Evolutionary conservation across 306 rosid genomes (phyloP).

Genomic region (Quercus berberidifolia): DNA sequence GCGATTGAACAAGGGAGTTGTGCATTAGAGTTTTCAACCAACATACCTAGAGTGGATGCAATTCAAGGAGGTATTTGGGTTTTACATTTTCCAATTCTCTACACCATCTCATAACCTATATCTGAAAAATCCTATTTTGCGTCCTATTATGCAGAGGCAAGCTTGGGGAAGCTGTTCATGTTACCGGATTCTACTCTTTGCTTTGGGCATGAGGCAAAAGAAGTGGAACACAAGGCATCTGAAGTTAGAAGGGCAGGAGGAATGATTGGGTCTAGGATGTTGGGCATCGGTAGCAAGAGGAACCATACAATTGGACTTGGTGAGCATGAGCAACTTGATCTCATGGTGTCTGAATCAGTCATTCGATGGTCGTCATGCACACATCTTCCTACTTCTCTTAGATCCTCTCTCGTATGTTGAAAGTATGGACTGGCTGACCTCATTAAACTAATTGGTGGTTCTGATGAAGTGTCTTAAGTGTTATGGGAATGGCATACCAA

Average conservation of each 20-base stretch:
- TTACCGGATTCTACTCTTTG: conserved; percentile 47
- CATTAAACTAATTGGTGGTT: conserved; percentile 3
- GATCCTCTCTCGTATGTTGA: conserved; percentile 82
- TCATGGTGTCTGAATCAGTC: conserved; percentile 74
- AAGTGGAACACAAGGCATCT: conserved; percentile 25
- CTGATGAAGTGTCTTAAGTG: conserved; percentile 18
- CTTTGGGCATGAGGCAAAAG: conserved; percentile 29
- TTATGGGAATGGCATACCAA: neutral
- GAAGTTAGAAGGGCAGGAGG: conserved; percentile 56
- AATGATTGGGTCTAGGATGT: conserved; percentile 39
- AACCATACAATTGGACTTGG: conserved; percentile 86
- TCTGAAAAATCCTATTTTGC: conserved; percentile 19
- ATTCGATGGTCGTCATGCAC: conserved; percentile 94
- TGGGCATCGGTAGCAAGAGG: conserved; percentile 72
- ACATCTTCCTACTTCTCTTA: conserved; percentile 61
- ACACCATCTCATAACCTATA: neutral
- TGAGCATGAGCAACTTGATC: conserved; percentile 71
- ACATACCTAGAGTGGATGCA: conserved; percentile 35
- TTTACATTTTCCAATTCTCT: neutral
- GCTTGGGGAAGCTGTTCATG: conserved; percentile 48
- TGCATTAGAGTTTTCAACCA: conserved; percentile 42
- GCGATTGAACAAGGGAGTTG: conserved; percentile 45
- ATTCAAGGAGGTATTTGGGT: conserved; percentile 43
- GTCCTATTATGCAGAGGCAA: conserved; percentile 35
- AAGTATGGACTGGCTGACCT: conserved; percentile 5